Evolutionary conservation across 2,329 filamentous ascomycete species (phyloP).

Genomic region (Calonectria crousiana): DNA sequence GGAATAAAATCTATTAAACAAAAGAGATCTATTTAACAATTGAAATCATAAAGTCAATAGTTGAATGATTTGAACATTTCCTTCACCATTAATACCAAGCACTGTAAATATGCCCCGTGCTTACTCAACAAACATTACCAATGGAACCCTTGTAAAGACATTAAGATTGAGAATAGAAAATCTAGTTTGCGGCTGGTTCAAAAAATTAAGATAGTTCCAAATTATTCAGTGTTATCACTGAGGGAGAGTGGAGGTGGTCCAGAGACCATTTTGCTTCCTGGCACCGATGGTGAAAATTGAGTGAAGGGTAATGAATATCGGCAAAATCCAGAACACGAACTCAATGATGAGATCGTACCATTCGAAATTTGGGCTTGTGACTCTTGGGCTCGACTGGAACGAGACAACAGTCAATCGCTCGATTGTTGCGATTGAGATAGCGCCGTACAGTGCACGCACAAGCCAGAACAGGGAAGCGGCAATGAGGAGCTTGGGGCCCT

Average conservation of each 20-base stretch:
- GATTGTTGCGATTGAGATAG: background rate
- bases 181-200: fast-evolving
- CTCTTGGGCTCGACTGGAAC: background rate
- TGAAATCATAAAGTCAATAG: background rate
- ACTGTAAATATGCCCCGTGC: background rate
- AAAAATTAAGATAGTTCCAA: no score
- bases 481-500: background rate
- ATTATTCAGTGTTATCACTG: background rate
- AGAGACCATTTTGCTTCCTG: background rate
- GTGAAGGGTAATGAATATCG: background rate
- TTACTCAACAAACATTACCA: background rate
- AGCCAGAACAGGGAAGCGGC: background rate
- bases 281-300: background rate
- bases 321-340: background rate
- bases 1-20: background rate
- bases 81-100: background rate
- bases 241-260: background rate
- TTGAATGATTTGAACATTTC: background rate
- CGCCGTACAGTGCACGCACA: background rate
- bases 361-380: background rate
- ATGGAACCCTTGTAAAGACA: background rate
- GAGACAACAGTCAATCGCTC: background rate
- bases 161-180: background rate
- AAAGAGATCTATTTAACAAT: background rate
- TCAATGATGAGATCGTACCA: background rate